phyloP scores from a whole-genome alignment of 2,329 filamentous ascomycete species.

The Diaporthe eres region DNA sequence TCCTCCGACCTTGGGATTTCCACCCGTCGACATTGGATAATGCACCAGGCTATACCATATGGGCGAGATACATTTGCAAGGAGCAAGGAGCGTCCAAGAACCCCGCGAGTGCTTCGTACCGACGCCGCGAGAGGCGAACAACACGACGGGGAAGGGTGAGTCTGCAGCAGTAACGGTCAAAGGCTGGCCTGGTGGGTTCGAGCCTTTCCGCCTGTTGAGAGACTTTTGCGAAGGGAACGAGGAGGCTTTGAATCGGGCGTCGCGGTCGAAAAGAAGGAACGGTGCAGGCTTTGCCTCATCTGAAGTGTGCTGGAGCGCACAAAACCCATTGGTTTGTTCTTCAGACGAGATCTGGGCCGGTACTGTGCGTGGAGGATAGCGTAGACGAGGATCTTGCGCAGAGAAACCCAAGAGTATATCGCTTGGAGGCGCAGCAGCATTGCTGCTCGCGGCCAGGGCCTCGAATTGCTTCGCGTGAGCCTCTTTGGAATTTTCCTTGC shows the following conservation, averaged over 20 bases:
- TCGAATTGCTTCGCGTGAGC: slow-evolving; percentile 64
- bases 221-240: slow-evolving; percentile 81
- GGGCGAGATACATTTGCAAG: slow-evolving; percentile 89
- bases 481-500: slow-evolving; percentile 51
- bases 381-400: slow-evolving; percentile 83
- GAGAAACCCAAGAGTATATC: slow-evolving; percentile 81
- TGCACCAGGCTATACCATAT: slow-evolving; percentile 91
- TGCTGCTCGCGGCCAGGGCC: slow-evolving; percentile 71
- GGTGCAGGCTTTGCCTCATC: slow-evolving; percentile 47
- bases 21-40: slow-evolving; percentile 82
- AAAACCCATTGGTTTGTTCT: neutral
- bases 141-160: slow-evolving; percentile 82
- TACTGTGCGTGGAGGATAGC: slow-evolving; percentile 77
- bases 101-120: slow-evolving; percentile 64
- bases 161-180: slow-evolving; percentile 73
- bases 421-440: slow-evolving; percentile 77
- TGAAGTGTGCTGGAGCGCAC: slow-evolving; percentile 47
- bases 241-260: slow-evolving; percentile 74
- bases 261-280: slow-evolving; percentile 77
- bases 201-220: slow-evolving; percentile 81
- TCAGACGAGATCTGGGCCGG: slow-evolving; percentile 51
- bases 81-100: slow-evolving; percentile 86
- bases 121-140: slow-evolving; percentile 72
- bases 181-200: slow-evolving; percentile 72
- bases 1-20: slow-evolving; percentile 86